Conservation (phyloP, 1,284 basidiomycete genomes). For the Sanghuangporus weigelae region DNA sequence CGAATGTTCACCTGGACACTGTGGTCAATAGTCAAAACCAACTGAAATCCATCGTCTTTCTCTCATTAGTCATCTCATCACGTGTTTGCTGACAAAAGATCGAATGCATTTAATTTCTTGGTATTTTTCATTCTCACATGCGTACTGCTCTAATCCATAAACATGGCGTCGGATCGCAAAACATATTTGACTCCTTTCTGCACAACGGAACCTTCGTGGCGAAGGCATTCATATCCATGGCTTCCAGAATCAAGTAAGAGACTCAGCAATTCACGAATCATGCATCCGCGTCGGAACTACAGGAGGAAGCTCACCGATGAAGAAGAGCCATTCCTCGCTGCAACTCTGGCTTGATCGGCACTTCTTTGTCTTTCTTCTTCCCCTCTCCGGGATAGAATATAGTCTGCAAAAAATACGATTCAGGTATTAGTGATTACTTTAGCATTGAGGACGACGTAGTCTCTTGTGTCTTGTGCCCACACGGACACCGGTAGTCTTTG, state of each 20-base stretch:
- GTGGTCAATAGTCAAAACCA: not conserved
- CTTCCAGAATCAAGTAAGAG: conserved; percentile 30
- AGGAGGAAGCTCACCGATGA: conserved; percentile 47
- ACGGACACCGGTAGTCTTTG: not conserved
- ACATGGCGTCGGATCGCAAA: conserved; percentile 73
- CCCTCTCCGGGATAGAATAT: conserved; percentile 62
- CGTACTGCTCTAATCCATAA: conserved; percentile 33
- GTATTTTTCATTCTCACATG: not conserved
- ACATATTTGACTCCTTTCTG: conserved; percentile 70
- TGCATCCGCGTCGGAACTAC: not conserved
- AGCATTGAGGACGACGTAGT: too few relatives aligned
- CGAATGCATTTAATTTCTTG: not conserved
- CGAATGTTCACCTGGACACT: not conserved
- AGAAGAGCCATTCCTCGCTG: conserved; percentile 65
- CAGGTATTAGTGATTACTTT: not conserved
- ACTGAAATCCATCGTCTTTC: not conserved
- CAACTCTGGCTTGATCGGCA: conserved; percentile 50
- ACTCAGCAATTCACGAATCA: not conserved
- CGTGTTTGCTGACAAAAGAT: not conserved
- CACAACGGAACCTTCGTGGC: conserved; percentile 74
- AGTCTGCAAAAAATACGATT: conserved; percentile 39
- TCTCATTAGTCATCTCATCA: conserved; percentile 1
- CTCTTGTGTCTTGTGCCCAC: too few relatives aligned
- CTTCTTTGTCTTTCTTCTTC: conserved; percentile 41
- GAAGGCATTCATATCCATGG: conserved; percentile 70